Percentiles rank a stretch among this genome's conserved stretches.
Evolutionary conservation across 169 alveolate species (phyloP).

Genomic region (Cystoisospora suis): DNA sequence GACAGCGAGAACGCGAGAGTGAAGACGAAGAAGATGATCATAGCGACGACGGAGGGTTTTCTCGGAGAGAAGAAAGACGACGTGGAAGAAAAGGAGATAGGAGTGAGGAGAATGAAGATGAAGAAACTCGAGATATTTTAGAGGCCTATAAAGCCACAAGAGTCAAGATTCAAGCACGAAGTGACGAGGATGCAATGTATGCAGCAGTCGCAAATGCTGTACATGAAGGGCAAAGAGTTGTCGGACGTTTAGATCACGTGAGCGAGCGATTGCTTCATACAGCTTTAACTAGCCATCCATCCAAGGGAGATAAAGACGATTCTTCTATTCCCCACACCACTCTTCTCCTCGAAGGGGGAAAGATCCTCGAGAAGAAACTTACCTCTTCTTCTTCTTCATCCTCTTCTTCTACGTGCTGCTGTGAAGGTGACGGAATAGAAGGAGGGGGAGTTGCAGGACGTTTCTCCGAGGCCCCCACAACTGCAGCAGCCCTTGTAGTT

Average conservation of each 20-base stretch:
- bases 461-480: conserved; percentile 11
- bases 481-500: not conserved
- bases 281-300: not conserved
- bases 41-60: too few species aligned
- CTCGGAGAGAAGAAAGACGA: too few species aligned
- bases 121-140: not conserved
- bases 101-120: not conserved
- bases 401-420: not conserved
- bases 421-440: not conserved
- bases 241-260: not conserved
- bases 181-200: conserved; percentile 27
- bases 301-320: not conserved
- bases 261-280: not conserved
- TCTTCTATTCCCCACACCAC: not conserved
- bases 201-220: not conserved
- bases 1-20: too few species aligned
- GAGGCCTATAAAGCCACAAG: conserved; percentile 17
- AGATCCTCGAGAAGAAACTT: too few species aligned
- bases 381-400: not conserved
- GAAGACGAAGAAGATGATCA: too few species aligned
- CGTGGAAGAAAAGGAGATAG: too few species aligned
- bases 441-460: not conserved
- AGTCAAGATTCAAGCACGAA: not conserved
- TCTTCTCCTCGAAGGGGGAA: too few species aligned
- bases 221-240: not conserved